phyloP scores from a whole-genome alignment of 495 filamentous ascomycete genomes.

The Choiromyces venosus region DNA sequence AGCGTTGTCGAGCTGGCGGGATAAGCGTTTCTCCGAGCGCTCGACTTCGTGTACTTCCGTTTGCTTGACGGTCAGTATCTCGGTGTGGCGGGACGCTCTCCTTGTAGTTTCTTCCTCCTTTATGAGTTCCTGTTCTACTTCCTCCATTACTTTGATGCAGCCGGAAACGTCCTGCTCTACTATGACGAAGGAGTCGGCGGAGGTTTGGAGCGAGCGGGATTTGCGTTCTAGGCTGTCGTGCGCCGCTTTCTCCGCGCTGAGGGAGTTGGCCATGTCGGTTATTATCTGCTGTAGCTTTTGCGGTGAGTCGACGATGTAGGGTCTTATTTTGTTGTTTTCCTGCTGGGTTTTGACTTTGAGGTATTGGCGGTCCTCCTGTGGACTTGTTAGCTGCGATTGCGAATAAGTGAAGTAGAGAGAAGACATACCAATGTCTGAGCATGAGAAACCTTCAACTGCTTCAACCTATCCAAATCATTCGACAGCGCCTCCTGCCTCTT shows the following conservation, averaged over 20 bases:
- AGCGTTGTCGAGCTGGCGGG: slow-evolving; percentile 76
- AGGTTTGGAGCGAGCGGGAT: slow-evolving; percentile 83
- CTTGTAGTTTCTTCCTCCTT: slow-evolving; percentile 86
- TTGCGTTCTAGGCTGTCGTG: slow-evolving; percentile 83
- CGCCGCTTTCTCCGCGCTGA: slow-evolving; percentile 68
- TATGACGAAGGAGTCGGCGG: slow-evolving; percentile 77
- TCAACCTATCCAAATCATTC: slow-evolving; percentile 25
- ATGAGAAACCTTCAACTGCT: slow-evolving; percentile 69
- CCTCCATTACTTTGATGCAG: slow-evolving; percentile 82
- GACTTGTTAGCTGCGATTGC: neutral
- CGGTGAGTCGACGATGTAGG: slow-evolving; percentile 85
- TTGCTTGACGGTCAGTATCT: slow-evolving; percentile 77
- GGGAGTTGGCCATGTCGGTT: slow-evolving; percentile 68
- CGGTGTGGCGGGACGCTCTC: slow-evolving; percentile 70
- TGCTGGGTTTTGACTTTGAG: slow-evolving; percentile 49
- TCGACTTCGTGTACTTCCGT: slow-evolving; percentile 89
- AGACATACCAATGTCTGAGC: slow-evolving; percentile 45
- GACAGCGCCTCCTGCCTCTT: slow-evolving; percentile 26
- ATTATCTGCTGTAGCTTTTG: slow-evolving; percentile 74
- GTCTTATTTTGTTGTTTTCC: slow-evolving; percentile 79
- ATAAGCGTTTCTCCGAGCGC: slow-evolving; percentile 67
- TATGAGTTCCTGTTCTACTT: slow-evolving; percentile 71
- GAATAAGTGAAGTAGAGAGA: neutral
- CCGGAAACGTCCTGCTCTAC: slow-evolving; percentile 75
- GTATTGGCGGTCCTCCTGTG: slow-evolving; percentile 39